Evolutionary conservation across 768 basidiomycete species (phyloP), one percentile per base, ranked within the genome.

Genomic region (Gloeophyllum trabeum): DNA sequence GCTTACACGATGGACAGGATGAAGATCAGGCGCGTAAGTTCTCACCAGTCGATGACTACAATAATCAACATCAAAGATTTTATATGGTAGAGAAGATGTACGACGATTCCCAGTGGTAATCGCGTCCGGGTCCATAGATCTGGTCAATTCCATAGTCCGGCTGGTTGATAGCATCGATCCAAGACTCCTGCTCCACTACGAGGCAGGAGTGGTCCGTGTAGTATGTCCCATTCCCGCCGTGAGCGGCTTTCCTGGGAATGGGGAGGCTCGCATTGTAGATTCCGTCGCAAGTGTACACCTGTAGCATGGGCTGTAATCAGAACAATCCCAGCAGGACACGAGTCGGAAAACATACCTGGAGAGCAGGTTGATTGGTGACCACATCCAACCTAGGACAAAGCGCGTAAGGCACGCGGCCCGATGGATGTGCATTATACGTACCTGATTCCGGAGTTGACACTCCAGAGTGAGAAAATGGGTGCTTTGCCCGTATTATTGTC

Each of bases 101-200:
- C n/a, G 60, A 57, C 21, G 65, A 44, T 34, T 62, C 55, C 68
- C 66, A 70, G 7, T 48, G 46, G 44, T 66, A 69, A 7, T 64
- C 56, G 24, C 59, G 51, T 4, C 30, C 40, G 0, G 65, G 66
- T 4, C 61, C 65, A 45, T 62, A 71, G 28, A 71, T 70, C 44
- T 71, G 66, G 48, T 71, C 52, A 2, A 67, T 54, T 12, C 55
- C 56, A 45, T 63, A 66, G 43, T 69, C 60, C 2, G 70, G 70
- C 39, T 68, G 65, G 56, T 73, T 71, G 43, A 71, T 70, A 10
- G 62, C 69, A 49, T 70, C 70, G 20, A 71, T 68, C 23, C 57
- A 54, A 19, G 59, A 58, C 49, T 67, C 64, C 23, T 64, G 66
- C 47, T 73, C 70, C 24, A 73, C 61, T 19, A 65, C 70, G 1